Evolutionary conservation across 441 rosid genomes (phyloP), one percentile per base, ranked within the genome.

Genomic region (Corymbia calophylla): DNA sequence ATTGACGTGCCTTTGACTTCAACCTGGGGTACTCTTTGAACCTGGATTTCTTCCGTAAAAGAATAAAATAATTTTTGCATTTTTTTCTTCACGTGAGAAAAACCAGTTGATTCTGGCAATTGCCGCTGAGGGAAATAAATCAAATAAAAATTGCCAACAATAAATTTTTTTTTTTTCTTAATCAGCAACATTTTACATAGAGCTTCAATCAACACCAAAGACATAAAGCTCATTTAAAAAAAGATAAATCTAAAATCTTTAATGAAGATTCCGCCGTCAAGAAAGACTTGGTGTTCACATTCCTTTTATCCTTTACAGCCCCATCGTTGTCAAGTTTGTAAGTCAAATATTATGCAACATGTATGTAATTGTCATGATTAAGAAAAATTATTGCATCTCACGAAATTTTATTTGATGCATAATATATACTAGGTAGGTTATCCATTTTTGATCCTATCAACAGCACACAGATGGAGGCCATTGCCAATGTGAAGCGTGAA

Each of bases 381-480:
- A 70, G 48, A 21, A 73, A 73, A 21, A 13, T 3, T 2, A 6
- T 1, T 9, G 17, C 0, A 44, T 39, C 11, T 11, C 5, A 0
- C 0, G 9, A 39, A 44, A 73, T 11, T 19, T 21, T 44, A 39
- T 21, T 39, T 21, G 9, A 19, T 3, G 17, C 49, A 21, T 9
- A 6, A 21, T 39, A 39, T 39, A 70, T 35, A 19, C 11, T 73
- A 73, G 49, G 82, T 73, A 39, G 82, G 82, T 3, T 35, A 73
- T 73, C 82, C 48, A 35, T 39, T 73, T 73, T 21, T 0, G 14
- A 73, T 73, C 90, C 90, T 92, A 86, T 91, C 94, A 91, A 97
- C 95, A 60, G 53, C 91, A 14, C 51, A 90, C 47, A 77, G 90
- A 86, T 91, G 88, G 68, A 53, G 92, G 31, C 73, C 91, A 88